These are phyloP conservation scores for Aphanomyces euteiches DNA, from an alignment of 352 stramenopile species.

Conservation along the genomic window DNA sequence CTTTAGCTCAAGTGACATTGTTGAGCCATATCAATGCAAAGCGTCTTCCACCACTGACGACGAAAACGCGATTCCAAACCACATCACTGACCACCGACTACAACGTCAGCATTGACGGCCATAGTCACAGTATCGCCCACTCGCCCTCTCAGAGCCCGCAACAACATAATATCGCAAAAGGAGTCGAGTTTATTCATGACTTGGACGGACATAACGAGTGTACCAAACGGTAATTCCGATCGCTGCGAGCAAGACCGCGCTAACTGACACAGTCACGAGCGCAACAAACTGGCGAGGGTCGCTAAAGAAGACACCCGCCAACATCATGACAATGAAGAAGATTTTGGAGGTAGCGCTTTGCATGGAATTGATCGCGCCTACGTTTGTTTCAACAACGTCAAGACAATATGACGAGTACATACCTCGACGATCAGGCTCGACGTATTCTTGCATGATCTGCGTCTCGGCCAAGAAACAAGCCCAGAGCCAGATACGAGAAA, in stretches of 20 bases:
- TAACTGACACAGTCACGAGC: slow-evolving; percentile 53
- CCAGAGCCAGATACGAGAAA: slow-evolving; percentile 58
- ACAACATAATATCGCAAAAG: no score
- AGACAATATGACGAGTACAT: slow-evolving; percentile 14
- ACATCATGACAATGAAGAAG: slow-evolving; percentile 56
- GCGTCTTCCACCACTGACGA: no score
- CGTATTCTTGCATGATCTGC: slow-evolving; percentile 71
- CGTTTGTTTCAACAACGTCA: not conserved
- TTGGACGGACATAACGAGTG: slow-evolving; percentile 30
- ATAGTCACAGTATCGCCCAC: no score
- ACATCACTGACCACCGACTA: no score
- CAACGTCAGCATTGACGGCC: no score
- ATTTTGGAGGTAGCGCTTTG: slow-evolving; percentile 60
- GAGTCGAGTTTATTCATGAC: not conserved
- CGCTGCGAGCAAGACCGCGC: slow-evolving; percentile 43
- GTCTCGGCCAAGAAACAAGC: slow-evolving; percentile 55
- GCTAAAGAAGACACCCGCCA: slow-evolving; percentile 48
- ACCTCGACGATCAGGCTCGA: slow-evolving; percentile 46
- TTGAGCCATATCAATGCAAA: no score
- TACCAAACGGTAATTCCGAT: slow-evolving; percentile 58
- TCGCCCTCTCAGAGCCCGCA: no score
- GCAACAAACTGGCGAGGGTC: slow-evolving; percentile 54
- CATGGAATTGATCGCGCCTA: slow-evolving; percentile 52
- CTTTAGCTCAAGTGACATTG: no score
- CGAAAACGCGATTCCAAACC: no score